phyloP scores from a whole-genome alignment of 2,329 filamentous ascomycete species.

The Cercospora zeae-maydis region DNA sequence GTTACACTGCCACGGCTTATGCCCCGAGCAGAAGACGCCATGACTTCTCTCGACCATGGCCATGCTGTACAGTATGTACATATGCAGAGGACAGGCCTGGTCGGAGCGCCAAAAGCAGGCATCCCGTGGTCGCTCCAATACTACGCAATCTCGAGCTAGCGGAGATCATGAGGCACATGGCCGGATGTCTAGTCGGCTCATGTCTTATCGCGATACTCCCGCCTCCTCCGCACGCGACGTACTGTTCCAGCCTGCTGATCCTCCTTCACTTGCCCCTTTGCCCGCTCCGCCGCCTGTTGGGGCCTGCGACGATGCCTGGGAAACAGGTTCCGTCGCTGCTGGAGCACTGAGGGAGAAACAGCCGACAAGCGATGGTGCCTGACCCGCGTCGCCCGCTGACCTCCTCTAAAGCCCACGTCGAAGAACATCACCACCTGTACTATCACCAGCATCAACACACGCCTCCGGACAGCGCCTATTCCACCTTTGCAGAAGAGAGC shows the following conservation, averaged over 20 bases:
- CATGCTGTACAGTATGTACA: no score
- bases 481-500: neutral
- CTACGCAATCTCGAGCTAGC: conserved; percentile 12
- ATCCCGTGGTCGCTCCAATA: conserved; percentile 3
- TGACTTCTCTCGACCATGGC: neutral
- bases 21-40: neutral
- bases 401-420: neutral
- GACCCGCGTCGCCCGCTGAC: neutral
- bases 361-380: conserved; percentile 4
- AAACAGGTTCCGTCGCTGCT: neutral
- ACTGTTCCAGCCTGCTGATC: neutral
- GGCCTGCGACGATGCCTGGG: neutral
- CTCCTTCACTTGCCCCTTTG: neutral
- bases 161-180: conserved; percentile 12
- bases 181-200: neutral
- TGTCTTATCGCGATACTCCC: conserved; percentile 17
- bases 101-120: conserved; percentile 1
- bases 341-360: neutral
- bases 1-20: no score
- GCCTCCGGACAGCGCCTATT: conserved; percentile 2
- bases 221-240: neutral
- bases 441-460: neutral
- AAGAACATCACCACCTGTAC: neutral
- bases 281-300: neutral
- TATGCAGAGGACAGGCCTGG: neutral